Evolutionary conservation across 176 grass and related monocot genomes (phyloP).

Genomic region (Typha latifolia): DNA sequence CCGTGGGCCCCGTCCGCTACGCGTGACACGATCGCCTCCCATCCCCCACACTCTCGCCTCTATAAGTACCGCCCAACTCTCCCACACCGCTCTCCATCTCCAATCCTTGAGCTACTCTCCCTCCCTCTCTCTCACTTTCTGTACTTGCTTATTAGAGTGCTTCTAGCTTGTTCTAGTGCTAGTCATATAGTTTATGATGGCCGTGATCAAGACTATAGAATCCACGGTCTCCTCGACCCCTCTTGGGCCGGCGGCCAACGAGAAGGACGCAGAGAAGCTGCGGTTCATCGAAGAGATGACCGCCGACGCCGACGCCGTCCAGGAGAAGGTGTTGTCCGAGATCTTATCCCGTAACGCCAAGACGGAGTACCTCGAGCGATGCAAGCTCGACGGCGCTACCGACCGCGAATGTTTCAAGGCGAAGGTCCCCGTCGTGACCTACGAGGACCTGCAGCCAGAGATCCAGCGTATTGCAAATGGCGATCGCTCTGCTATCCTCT

Average conservation of each 20-base stretch:
- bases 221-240: slow-evolving; percentile 3
- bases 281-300: slow-evolving; percentile 90
- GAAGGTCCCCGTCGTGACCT: slow-evolving; percentile 69
- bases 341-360: slow-evolving; percentile 64
- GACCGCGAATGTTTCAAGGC: slow-evolving; percentile 63
- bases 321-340: slow-evolving; percentile 70
- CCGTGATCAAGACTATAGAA: slow-evolving; percentile 41
- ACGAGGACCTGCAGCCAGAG: slow-evolving; percentile 89
- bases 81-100: neutral
- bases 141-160: neutral
- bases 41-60: neutral
- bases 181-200: slow-evolving; percentile 23
- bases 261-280: slow-evolving; percentile 69
- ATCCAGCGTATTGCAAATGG: slow-evolving; percentile 89
- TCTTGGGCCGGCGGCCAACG: slow-evolving; percentile 34
- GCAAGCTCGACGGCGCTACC: slow-evolving; percentile 36
- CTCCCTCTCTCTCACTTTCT: neutral
- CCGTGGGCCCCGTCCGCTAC: neutral
- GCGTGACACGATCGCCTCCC: neutral
- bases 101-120: neutral
- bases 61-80: slow-evolving; percentile 41
- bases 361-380: slow-evolving; percentile 76
- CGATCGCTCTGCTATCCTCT: slow-evolving; percentile 73
- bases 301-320: slow-evolving; percentile 47
- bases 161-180: neutral